Conservation (phyloP, 768 basidiomycete species). For the Tulasnella calospora region DNA sequence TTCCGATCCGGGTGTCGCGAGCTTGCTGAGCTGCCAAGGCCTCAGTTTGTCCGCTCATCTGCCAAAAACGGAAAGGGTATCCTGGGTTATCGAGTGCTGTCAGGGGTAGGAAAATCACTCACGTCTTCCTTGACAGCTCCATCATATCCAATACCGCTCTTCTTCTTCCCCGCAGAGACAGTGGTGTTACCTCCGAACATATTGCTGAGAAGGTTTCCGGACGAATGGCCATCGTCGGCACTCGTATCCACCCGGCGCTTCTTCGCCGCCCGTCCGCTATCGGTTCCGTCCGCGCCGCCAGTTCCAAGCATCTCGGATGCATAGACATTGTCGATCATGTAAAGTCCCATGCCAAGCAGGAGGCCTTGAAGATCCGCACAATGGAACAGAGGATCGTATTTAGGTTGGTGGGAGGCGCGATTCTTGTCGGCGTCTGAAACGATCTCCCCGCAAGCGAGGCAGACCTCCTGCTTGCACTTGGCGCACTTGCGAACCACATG, state of each 20-base stretch:
- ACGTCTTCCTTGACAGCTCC: conserved; percentile 82
- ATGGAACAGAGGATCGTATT: conserved; percentile 69
- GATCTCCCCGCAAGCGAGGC: conserved; percentile 69
- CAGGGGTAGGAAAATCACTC: conserved; percentile 35
- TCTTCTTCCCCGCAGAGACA: conserved; percentile 47
- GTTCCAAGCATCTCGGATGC: conserved; percentile 43
- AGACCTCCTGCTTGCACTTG: conserved; percentile 48
- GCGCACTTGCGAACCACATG: conserved; percentile 60
- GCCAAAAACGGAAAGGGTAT: conserved; percentile 5
- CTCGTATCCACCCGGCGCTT: neutral
- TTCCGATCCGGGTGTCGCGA: conserved; percentile 70
- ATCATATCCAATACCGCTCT: conserved; percentile 82
- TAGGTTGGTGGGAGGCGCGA: conserved; percentile 38
- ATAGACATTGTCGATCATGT: conserved; percentile 75
- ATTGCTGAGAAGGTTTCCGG: neutral
- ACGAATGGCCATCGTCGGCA: conserved; percentile 30
- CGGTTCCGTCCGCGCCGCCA: conserved; percentile 34
- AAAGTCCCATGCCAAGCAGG: conserved; percentile 83
- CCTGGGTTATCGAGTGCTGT: neutral
- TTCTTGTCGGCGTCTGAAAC: conserved; percentile 42
- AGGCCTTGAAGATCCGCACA: conserved; percentile 86
- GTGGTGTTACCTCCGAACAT: neutral
- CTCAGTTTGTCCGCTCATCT: conserved; percentile 78
- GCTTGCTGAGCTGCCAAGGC: conserved; percentile 65
- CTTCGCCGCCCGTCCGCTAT: conserved; percentile 20